phyloP scores from a whole-genome alignment of 805 yeast species.

The Candida argentea region DNA sequence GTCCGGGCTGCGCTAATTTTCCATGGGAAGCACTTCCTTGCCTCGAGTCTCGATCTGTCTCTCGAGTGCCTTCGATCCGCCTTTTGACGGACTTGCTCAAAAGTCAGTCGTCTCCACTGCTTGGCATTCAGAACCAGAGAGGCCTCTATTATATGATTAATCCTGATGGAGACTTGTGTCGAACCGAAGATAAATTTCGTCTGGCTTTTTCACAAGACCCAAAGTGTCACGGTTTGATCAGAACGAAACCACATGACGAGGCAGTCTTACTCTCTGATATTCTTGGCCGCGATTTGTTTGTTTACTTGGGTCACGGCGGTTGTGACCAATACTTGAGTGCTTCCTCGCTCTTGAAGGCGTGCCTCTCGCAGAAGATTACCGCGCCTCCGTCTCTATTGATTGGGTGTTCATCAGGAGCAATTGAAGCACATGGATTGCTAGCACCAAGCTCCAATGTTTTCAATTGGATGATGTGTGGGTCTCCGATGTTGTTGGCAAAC shows the following conservation, averaged over 20 bases:
- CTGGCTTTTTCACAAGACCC: slow-evolving; percentile 26
- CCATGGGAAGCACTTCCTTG: slow-evolving; percentile 87
- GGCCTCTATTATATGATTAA: slow-evolving; percentile 54
- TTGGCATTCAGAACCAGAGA: too few species aligned
- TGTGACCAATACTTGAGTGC: slow-evolving; percentile 76
- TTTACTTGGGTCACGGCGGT: slow-evolving; percentile 93
- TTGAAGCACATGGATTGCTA: slow-evolving; percentile 46
- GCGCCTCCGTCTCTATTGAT: slow-evolving; percentile 59
- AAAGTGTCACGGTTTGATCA: slow-evolving; percentile 46
- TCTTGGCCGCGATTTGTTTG: slow-evolving; percentile 34
- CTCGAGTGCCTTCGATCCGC: slow-evolving; percentile 62
- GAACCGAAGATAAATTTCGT: slow-evolving; percentile 54
- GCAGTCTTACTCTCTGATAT: slow-evolving; percentile 37
- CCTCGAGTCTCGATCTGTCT: slow-evolving; percentile 44
- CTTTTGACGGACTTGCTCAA: slow-evolving; percentile 31
- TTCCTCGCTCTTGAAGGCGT: slow-evolving; percentile 30
- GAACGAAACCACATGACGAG: slow-evolving; percentile 45
- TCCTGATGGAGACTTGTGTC: slow-evolving; percentile 67
- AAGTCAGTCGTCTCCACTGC: too few species aligned
- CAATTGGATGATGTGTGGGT: slow-evolving; percentile 69
- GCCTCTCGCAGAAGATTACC: slow-evolving; percentile 19
- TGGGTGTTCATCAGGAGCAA: slow-evolving; percentile 85
- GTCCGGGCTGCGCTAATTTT: slow-evolving; percentile 51
- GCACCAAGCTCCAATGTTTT: slow-evolving; percentile 71
- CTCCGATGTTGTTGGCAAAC: slow-evolving; percentile 75